Evolutionary conservation across 1,284 basidiomycete species (phyloP).

Genomic region (Trichosporon faecale): DNA sequence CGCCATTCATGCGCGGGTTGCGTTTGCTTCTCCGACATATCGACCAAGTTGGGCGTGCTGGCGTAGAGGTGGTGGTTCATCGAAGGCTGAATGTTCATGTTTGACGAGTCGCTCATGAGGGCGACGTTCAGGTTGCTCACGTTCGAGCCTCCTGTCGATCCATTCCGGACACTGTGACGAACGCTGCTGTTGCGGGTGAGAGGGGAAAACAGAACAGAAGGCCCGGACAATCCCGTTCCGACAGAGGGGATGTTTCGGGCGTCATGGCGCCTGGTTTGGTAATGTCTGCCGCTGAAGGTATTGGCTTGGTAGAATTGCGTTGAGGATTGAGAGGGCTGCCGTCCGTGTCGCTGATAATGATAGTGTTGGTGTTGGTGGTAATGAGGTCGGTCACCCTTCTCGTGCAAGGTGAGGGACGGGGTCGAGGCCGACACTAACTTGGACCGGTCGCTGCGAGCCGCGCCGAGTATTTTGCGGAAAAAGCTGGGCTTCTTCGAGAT

Average conservation of each 20-base stretch:
- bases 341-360: conserved; percentile 3
- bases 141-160: background rate
- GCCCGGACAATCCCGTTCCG: background rate
- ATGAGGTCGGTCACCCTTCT: background rate
- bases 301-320: background rate
- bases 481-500: conserved; percentile 9
- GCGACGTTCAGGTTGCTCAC: conserved; percentile 4
- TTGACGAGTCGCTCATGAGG: background rate
- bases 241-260: conserved; percentile 6
- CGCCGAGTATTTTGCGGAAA: conserved; percentile 10
- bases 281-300: background rate
- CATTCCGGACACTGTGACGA: background rate
- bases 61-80: conserved; percentile 1
- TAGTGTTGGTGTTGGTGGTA: conserved; percentile 1
- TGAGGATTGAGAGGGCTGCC: conserved; percentile 2
- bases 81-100: background rate
- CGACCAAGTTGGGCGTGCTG: background rate
- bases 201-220: conserved; percentile 5
- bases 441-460: conserved; percentile 6
- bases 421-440: conserved; percentile 10
- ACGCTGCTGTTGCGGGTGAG: conserved; percentile 4
- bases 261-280: background rate
- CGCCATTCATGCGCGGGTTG: background rate
- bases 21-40: background rate
- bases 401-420: conserved; percentile 9